Conservation (phyloP, 1,139 yeast species). For the Kluyveromyces sp. region DNA sequence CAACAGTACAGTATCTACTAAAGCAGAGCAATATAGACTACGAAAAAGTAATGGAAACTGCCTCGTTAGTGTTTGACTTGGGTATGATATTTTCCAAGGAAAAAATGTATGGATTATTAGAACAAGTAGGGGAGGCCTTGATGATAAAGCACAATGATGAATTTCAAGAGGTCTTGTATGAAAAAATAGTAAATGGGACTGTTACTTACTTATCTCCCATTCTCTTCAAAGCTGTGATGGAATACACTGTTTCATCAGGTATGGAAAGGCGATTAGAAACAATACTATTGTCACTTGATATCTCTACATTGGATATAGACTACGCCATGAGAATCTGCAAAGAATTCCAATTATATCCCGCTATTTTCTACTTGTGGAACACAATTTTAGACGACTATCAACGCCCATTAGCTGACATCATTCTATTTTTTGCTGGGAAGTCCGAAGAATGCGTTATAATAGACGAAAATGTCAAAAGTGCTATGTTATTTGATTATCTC, state of each 20-base stretch:
- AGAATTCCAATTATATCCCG: conserved; percentile 47
- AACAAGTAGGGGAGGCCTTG: conserved; percentile 39
- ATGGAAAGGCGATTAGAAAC: conserved; percentile 50
- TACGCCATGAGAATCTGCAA: conserved; percentile 55
- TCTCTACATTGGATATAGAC: conserved; percentile 65
- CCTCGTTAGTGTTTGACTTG: conserved; percentile 11
- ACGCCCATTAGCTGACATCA: conserved; percentile 51
- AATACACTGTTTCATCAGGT: conserved; percentile 36
- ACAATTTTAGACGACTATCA: conserved; percentile 54
- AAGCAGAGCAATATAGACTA: conserved; percentile 9
- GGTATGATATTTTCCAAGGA: conserved; percentile 7
- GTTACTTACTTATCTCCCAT: conserved; percentile 51
- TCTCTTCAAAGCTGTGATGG: conserved; percentile 52
- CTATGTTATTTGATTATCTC: conserved; percentile 39
- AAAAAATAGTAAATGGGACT: conserved; percentile 41
- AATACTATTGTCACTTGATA: conserved; percentile 57
- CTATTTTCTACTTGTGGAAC: conserved; percentile 63
- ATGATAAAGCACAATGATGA: conserved; percentile 24
- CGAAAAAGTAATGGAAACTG: conserved; percentile 10
- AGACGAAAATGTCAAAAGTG: conserved; percentile 6
- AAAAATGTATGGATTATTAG: conserved; percentile 38
- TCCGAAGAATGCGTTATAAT: conserved; percentile 9
- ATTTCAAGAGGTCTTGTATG: conserved; percentile 45
- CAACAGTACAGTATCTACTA: conserved; percentile 22
- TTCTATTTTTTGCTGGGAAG: conserved; percentile 11